Conservation (phyloP, 148 eudicot species). For the Bassia scoparia region DNA sequence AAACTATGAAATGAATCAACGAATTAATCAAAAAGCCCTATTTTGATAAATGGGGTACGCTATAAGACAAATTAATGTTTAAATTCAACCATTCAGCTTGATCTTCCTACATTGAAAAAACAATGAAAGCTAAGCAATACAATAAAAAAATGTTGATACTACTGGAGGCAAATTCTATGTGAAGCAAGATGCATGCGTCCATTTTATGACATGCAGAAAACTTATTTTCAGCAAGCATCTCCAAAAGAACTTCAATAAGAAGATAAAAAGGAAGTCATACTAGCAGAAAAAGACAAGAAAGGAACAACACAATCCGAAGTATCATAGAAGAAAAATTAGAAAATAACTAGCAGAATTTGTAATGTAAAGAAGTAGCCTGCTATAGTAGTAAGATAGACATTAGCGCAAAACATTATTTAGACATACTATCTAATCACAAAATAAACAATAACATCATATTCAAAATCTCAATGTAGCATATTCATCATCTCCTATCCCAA, state of each 20-base stretch:
- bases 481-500: too few species aligned
- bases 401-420: not conserved
- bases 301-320: not conserved
- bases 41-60: too few species aligned
- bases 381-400: too few species aligned
- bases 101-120: too few species aligned
- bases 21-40: too few species aligned
- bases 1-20: too few species aligned
- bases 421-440: too few species aligned
- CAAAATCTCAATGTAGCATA: too few species aligned
- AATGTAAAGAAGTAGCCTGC: not conserved
- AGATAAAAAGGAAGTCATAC: not conserved
- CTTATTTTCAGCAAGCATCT: not conserved
- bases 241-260: not conserved
- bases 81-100: too few species aligned
- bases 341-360: not conserved
- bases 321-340: not conserved
- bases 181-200: not conserved
- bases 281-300: not conserved
- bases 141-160: not conserved
- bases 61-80: too few species aligned
- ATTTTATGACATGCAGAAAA: not conserved
- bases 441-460: too few species aligned
- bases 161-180: not conserved
- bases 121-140: too few species aligned